Evolutionary conservation across 345 rosid genomes (phyloP), one percentile per base, ranked within the genome.

Genomic region (Populus ilicifolia): DNA sequence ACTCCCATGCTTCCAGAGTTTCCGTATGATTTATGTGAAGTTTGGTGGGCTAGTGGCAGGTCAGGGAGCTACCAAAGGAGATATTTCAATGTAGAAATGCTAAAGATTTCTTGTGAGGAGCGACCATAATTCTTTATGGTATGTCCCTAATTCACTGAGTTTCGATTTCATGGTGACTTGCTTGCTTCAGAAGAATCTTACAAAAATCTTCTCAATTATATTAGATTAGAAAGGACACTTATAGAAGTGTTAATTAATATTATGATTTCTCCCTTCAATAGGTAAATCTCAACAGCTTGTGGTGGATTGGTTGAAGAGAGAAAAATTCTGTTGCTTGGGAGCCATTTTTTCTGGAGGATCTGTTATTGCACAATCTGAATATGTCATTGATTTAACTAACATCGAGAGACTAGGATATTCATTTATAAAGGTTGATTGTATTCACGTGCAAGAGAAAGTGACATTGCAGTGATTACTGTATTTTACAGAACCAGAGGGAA

Each of bases 11-110:
- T n/a, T 67, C 79, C 48, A 10, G 66, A 79, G 84, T 75, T 82
- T 72, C 76, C 71, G 67, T 76, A 62, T 83, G 79, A 81, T 86
- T 87, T 81, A 84, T 82, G 73, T 80, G 67, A 76, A 85, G 85
- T 76, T 80, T 89, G 88, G 82, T 89, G 89, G 87, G 87, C 62
- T 82, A 91, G 93, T 84, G 88, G 94, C 96, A 90, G 96, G 91
- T 89, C 80, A 80, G 88, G 95, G 75, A 86, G 97, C 90, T 83
- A 89, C 83, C 83, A 93, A 90, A 85, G 93, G 89, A 83, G 92
- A 87, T 83, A 44, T 85, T 80, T 81, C 89, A 74, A 81, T 86
- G 68, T 90, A 90, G 85, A 75, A 83, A 81, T 81, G 85, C 79
- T 69, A 81, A 82, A 74, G 77, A 65, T 81, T 82, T 78, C 79